phyloP scores from a whole-genome alignment of 2,329 filamentous ascomycete species.

The Calonectria montana region DNA sequence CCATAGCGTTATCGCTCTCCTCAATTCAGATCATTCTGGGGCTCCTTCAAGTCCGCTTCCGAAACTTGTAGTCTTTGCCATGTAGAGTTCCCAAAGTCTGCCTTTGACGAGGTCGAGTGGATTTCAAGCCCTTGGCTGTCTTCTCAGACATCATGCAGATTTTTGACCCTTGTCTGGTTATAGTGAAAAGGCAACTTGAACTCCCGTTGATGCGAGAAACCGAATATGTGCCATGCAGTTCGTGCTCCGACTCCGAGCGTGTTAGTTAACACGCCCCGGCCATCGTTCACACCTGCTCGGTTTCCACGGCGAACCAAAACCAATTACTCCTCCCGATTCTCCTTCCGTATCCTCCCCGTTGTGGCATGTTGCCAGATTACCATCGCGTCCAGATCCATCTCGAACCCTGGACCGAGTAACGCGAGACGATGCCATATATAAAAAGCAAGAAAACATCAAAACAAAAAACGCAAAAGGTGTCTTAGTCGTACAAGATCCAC shows the following conservation, averaged over 20 bases:
- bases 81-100: constrained; percentile 40
- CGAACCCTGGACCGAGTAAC: constrained; percentile 15
- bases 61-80: constrained; percentile 38
- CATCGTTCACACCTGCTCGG: constrained; percentile 36
- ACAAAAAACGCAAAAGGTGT: constrained; percentile 36
- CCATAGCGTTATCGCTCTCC: constrained; percentile 49
- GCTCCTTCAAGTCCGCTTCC: constrained; percentile 42
- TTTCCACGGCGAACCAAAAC: constrained; percentile 41
- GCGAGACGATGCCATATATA: constrained; percentile 29
- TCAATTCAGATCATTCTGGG: constrained; percentile 44
- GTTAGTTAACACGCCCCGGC: constrained; percentile 31
- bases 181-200: constrained; percentile 42
- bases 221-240: constrained; percentile 33
- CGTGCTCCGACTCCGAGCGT: constrained; percentile 30
- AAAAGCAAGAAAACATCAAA: constrained; percentile 29
- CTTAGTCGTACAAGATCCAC: constrained; percentile 48
- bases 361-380: constrained; percentile 20
- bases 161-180: constrained; percentile 32
- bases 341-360: constrained; percentile 17
- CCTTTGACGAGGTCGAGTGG: constrained; percentile 46
- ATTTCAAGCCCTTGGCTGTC: constrained; percentile 43
- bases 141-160: constrained; percentile 40
- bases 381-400: constrained; percentile 17
- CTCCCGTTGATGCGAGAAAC: constrained; percentile 42
- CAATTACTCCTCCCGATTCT: constrained; percentile 39